These are phyloP conservation scores for Notholithocarpus densiflorus DNA, from an alignment of 306 rosid genomes.

Conservation along the genomic window DNA sequence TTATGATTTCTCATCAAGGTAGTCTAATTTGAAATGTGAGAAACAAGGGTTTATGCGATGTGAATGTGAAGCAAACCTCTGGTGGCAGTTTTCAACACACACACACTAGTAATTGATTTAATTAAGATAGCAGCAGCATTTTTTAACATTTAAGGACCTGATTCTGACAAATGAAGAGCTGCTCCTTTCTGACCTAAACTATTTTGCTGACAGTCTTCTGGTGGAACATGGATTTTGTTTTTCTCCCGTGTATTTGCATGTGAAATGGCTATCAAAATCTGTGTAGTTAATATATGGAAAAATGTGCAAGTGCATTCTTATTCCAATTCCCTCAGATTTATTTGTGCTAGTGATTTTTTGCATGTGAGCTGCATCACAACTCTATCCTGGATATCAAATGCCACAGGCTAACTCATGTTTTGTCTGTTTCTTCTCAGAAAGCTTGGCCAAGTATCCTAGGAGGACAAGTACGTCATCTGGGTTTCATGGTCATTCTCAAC, in stretches of 20 bases:
- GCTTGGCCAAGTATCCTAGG: constrained; percentile 89
- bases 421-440: constrained; percentile 49
- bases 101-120: too few species aligned
- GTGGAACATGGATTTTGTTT: not conserved
- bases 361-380: not conserved
- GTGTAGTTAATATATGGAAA: not conserved
- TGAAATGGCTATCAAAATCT: not conserved
- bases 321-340: not conserved
- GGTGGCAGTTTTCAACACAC: not conserved
- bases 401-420: not conserved
- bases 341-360: not conserved
- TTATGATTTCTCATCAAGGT: not conserved
- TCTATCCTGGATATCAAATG: not conserved
- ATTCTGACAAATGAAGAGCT: not conserved
- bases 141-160: not conserved
- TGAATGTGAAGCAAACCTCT: not conserved
- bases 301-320: not conserved
- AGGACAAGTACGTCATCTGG: constrained; percentile 65
- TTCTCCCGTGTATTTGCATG: not conserved
- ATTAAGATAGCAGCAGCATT: not conserved
- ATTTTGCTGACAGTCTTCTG: not conserved
- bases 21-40: not conserved
- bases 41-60: not conserved
- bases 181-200: not conserved
- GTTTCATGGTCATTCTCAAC: constrained; percentile 62